A percentile compares a stretch with the other conserved stretches of the same genome.
Conservation (phyloP, 129 eudicot species). For the Chrysanthemum lavandulifolium region DNA sequence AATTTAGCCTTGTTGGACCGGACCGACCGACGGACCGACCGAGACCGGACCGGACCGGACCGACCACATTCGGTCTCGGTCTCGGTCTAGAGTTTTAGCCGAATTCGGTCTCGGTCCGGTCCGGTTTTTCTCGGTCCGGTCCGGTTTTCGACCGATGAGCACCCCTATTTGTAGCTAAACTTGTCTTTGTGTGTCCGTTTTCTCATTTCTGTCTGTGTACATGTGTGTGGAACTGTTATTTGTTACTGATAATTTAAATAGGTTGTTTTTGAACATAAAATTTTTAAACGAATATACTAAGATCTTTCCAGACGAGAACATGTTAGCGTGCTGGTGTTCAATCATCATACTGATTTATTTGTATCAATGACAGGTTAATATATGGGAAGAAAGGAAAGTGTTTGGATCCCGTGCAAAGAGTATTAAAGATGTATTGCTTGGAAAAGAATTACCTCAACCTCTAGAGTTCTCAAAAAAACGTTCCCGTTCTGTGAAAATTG, state of each 20-base stretch:
- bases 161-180: background rate
- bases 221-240: background rate
- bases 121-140: no score
- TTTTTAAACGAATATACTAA: background rate
- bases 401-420: conserved; percentile 74
- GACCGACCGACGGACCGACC: no score
- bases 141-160: no score
- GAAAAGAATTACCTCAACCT: conserved; percentile 71
- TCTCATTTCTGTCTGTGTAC: background rate
- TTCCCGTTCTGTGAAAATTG: conserved; percentile 73
- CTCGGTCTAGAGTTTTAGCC: no score
- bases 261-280: background rate
- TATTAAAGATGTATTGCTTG: conserved; percentile 74
- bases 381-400: conserved; percentile 96
- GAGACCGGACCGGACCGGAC: no score
- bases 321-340: background rate
- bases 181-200: background rate
- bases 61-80: no score
- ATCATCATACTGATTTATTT: conserved; percentile 4
- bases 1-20: no score
- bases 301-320: background rate
- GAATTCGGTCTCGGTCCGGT: no score
- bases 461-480: conserved; percentile 83
- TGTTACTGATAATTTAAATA: background rate
- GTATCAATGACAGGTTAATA: conserved; percentile 51